Evolutionary conservation across 331 rosid genomes (phyloP).

Genomic region (Stylosanthes scabra): DNA sequence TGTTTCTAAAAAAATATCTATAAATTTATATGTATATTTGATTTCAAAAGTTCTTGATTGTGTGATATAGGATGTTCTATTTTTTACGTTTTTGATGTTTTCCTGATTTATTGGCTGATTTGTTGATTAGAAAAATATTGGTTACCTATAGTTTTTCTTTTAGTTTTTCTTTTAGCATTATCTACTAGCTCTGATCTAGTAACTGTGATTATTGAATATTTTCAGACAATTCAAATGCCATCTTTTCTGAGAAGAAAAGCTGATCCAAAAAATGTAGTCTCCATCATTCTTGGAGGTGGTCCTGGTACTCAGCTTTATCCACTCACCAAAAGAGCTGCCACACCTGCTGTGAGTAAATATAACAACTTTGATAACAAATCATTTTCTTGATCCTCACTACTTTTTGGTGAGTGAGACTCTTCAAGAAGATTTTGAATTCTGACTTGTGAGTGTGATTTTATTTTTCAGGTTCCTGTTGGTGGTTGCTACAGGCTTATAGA

Average conservation of each 20-base stretch:
- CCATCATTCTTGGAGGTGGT: slow-evolving; percentile 90
- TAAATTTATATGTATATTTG: no score
- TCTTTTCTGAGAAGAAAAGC: slow-evolving; percentile 57
- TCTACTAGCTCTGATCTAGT: neutral
- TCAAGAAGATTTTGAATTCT: no score
- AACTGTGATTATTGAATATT: neutral
- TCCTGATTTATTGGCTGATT: no score
- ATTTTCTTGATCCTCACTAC: slow-evolving; percentile 8
- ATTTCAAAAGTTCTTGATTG: no score
- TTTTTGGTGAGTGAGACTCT: neutral
- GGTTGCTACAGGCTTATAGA: no score
- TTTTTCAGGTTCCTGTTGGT: slow-evolving; percentile 90
- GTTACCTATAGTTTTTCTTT: no score
- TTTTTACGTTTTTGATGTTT: no score
- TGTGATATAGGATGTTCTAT: no score
- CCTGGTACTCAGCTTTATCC: slow-evolving; percentile 87
- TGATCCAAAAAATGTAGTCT: slow-evolving; percentile 80
- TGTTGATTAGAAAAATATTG: no score
- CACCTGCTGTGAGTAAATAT: slow-evolving; percentile 78
- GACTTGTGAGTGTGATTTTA: neutral
- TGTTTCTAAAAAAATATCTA: no score
- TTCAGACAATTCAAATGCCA: slow-evolving; percentile 71
- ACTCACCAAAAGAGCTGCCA: slow-evolving; percentile 81
- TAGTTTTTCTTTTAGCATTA: no score
- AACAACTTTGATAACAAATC: neutral